Evolutionary conservation across 129 eudicot species (phyloP), one percentile per base, ranked within the genome.

Genomic region (Sambucus nigra): DNA sequence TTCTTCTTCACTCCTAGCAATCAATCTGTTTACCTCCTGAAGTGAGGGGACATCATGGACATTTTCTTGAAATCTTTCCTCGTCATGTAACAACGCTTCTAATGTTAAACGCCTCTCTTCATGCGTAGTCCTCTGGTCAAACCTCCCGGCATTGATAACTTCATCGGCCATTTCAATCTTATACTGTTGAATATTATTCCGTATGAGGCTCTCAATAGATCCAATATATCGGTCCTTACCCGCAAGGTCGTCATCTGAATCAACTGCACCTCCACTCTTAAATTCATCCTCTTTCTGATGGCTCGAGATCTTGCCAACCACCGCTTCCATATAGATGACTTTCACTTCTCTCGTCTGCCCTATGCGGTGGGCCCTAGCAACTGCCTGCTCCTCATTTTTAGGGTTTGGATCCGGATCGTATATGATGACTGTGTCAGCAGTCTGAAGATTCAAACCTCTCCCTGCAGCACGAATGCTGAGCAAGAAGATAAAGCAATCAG

Each of bases 391-490:
- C 53, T 91, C 99, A 86, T 82, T 82, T 59, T 86, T 91, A 1
- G 99, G 99, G 69, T 91, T 91, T 95, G 95, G 86, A 46, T 91
- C 99, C 59, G 95, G 86, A 66, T 91, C 99, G 68, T 82, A 91
- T 20, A 91, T 82, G 28, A 91, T 86, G 27, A 91, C 99, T 13
- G 99, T 91, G 70, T 91, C 99, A 42, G 99, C 99, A 0, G 95
- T 86, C 69, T 86, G 95, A 29, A 91, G 65, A 72, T 91, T 91
- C 53, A 91, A 73, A 53, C 99, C 99, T 5, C 86, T 87, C 31
- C 99, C 99, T 44, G 95, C 99, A 19, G 99, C 99, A 23, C 99
- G 89, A 6, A 95, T 91, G 57, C 99, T 91, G 57, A 91, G 65
- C 2, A 86, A 80, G 77, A 91, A 91, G 74, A 91, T 76, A 76